Evolutionary conservation across 1,284 basidiomycete species (phyloP), one percentile per base, ranked within the genome.

Genomic region (Meripilus lineatus): DNA sequence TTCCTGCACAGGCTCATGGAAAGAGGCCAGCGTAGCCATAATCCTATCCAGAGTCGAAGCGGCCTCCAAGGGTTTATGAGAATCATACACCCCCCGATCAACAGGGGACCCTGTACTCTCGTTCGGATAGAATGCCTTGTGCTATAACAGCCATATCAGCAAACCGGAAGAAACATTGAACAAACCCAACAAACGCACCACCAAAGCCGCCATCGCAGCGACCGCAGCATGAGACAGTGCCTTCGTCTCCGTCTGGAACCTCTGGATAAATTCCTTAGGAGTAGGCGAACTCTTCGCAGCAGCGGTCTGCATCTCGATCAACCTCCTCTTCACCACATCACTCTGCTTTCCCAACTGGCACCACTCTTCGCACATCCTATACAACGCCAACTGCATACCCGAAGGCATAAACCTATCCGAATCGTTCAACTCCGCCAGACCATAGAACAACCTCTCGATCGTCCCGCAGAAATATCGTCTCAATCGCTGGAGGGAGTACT

Each of bases 321-420:
- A 70, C 41, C 89, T 79, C 47, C 84, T 86, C 58, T 83, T 88
- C 21, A 83, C 79, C 13, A 72, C 69, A 48, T 91, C 89, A 1
- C 81, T 77, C 54, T 90, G 80, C 38, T 81, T 77, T 5, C 89
- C 91, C 43, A 89, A 75, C 53, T 89, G 83, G 61, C 93, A 95
- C 94, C 94, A 97, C 54, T 95, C 93, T 61, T 93, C 89, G 56
- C 93, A 94, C 33, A 93, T 70, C 36, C 85, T 79, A 64, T 91
- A 96, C 40, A 97, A 69, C 6, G 83, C 77, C 6, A 93, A 71
- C 54, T 92, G 83, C 65, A 84, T 82, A 44, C 89, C 80, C 6
- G 77, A 70, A 3, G 87, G 81, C 43, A 91, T 81, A 60, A 89
- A 90, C 2, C 83, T 72, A 46, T 92, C 89, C 2, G 81, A 81